Percentiles rank a stretch among this genome's conserved stretches.
These are phyloP conservation scores for Metschnikowia picachoensis DNA, from an alignment of 805 yeast genomes.

Conservation along the genomic window DNA sequence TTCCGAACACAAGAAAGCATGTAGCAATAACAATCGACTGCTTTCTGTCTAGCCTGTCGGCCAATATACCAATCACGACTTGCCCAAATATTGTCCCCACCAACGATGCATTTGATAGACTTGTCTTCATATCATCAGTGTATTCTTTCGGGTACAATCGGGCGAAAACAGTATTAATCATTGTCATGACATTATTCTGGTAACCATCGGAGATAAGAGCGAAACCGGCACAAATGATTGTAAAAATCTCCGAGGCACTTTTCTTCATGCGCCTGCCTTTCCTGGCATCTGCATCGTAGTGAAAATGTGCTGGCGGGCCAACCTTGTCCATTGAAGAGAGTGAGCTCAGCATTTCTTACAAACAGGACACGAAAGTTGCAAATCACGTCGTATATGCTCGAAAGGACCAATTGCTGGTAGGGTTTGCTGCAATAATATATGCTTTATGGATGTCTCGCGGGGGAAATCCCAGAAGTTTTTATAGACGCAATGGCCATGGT, in stretches of 20 bases:
- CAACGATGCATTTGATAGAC: conserved; percentile 64
- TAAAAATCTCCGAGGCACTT: conserved; percentile 27
- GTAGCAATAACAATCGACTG: conserved; percentile 69
- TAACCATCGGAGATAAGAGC: conserved; percentile 78
- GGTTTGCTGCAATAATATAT: too few relatives aligned
- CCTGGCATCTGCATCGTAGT: conserved; percentile 34
- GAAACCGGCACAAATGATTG: conserved; percentile 65
- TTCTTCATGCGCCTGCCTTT: conserved; percentile 24
- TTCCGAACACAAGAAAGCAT: conserved; percentile 56
- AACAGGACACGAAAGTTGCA: neutral
- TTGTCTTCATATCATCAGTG: conserved; percentile 48
- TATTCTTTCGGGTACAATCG: conserved; percentile 39
- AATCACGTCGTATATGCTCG: neutral
- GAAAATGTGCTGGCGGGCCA: conserved; percentile 16
- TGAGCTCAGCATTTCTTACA: neutral
- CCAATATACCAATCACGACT: conserved; percentile 57
- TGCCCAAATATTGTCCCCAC: conserved; percentile 72
- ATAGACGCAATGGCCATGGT: neutral
- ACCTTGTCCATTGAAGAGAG: neutral
- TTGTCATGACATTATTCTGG: conserved; percentile 70
- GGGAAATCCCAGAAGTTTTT: neutral
- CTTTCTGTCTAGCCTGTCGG: conserved; percentile 67
- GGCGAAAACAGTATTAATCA: conserved; percentile 58
- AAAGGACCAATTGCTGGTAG: too few relatives aligned
- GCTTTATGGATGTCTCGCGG: too few relatives aligned